Base-by-base conservation (phyloP, 2,329 filamentous ascomycete genomes). In the Amesomyces nigricolor region DNA sequence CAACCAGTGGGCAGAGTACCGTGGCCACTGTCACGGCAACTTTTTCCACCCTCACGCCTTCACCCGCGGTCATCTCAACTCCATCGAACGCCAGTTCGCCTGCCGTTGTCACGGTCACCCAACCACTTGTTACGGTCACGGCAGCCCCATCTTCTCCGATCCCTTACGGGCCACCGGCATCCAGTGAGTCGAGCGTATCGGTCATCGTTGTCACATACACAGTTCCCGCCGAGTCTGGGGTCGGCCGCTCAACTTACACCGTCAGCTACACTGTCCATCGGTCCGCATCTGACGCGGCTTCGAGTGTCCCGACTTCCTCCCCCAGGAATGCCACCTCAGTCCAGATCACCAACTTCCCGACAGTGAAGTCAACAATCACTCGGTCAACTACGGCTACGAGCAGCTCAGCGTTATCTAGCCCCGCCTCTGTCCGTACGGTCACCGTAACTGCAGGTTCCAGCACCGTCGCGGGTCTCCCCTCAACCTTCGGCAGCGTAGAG, bases 181-280 rank as follows among this genome's bases (percentile, higher is more conserved):
- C 35, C 37, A 47, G 19, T 10, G 42, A 4, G 6, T 29, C 19
- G 11, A 48, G 49, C 14, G 37, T 38, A 47, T 58, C 59, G 2
- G n/a, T 58, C 16, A 42, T 60, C 5, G 35, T 49, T 7, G 58
- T 62, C 46, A 63, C 63, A 1, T 62, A 61, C 57, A 63, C 62
- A 2, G 53, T 55, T 5, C 52, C 60, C 2, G 58, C 44, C 8
- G 30, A 37, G 1, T 52, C 53, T 1, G 59, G 58, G 19, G n/a
- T 16, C 10, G 54, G 35, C 1, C 29, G 35, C 11, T 63, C 61
- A 13, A 35, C 57, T 2, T 63, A 62, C 44, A 57, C 58, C 0
- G 61, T 63, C 14, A 64, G 59, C 14, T 64, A 65, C 51, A 63
- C 62, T 0, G 3, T 44, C 6, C 51, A 35, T 16, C 47, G 50